Base-by-base conservation (phyloP, 176 grass and related monocot genomes). In the Zizania latifolia region DNA sequence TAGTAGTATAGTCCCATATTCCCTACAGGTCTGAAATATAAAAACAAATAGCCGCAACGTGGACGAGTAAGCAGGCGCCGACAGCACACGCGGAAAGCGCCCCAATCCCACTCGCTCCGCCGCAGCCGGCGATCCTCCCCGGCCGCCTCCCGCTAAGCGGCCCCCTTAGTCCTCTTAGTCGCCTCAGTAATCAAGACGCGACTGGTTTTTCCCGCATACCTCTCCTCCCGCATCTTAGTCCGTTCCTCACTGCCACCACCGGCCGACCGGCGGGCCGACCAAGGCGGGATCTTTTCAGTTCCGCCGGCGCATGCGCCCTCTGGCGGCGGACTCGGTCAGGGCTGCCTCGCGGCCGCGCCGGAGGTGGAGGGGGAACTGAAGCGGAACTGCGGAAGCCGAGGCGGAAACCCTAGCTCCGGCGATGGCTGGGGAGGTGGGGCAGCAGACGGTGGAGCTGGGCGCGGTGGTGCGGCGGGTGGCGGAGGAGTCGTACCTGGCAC, bases 401-500 rank as follows among this genome's bases (percentile, higher is more conserved):
- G 43, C 56, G 10, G 70, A 87, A 87, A 87, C 85, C 85, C 85
- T 87, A 87, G 80, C 74, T 39, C 28, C 50, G 35, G 78, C 28
- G 41, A 91, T 92, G 91, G 79, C 84, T 53, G 87, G 56, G 62
- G 87, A 94, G 82, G 78, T 94, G 76, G 89, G 95, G 68, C 89
- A 91, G 62, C 86, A 94, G 95, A 99, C 87, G 36, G 92, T 92
- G 75, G 89, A 94, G 87, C 82, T 99, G 72, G 90, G 91, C 9
- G 79, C 91, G 28, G 84, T 99, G 66, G 92, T 99, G 33, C 84
- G 82, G 41, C 79, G 95, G 62, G 82, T 92, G 28, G 82, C 95
- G 19, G 95, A 94, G 79, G 95, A 94, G 59, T 99, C 95, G 3
- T 99, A 99, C 70, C 89, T 99, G 40, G 87, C 95, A 16, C 77